Conservation (phyloP, 2,329 filamentous ascomycete species). For the Neonectria neomacrospora region DNA sequence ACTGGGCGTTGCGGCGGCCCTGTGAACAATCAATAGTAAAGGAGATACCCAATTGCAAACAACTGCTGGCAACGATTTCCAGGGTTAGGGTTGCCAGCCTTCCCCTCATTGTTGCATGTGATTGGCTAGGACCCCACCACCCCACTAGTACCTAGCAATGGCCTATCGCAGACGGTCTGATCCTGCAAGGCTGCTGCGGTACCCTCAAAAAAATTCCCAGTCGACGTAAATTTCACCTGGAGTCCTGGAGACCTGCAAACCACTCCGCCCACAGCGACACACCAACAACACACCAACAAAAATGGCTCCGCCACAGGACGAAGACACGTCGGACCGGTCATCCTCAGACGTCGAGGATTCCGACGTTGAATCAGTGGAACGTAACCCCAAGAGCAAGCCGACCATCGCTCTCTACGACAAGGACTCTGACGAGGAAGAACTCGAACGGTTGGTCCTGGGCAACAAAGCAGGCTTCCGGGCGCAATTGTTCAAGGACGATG, state of each 20-base stretch:
- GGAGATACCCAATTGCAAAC: slow-evolving; percentile 17
- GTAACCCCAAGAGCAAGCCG: slow-evolving; percentile 44
- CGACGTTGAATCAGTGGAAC: slow-evolving; percentile 46
- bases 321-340: slow-evolving; percentile 43
- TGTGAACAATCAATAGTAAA: slow-evolving; percentile 1
- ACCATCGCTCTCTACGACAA: slow-evolving; percentile 64
- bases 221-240: slow-evolving; percentile 36
- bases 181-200: slow-evolving; percentile 45
- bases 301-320: slow-evolving; percentile 49
- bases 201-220: slow-evolving; percentile 48
- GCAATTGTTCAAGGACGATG: slow-evolving; percentile 71
- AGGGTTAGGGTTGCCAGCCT: slow-evolving; percentile 41
- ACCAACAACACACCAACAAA: too few species aligned
- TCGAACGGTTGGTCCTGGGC: slow-evolving; percentile 90
- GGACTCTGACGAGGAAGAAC: slow-evolving; percentile 84
- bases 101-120: slow-evolving; percentile 1
- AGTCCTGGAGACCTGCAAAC: slow-evolving; percentile 27
- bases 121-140: slow-evolving; percentile 34
- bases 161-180: slow-evolving; percentile 33
- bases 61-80: slow-evolving; percentile 3
- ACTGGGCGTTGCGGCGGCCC: slow-evolving; percentile 45
- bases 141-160: slow-evolving; percentile 9
- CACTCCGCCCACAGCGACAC: slow-evolving; percentile 23
- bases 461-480: slow-evolving; percentile 84
- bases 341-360: slow-evolving; percentile 46